Evolutionary conservation across 768 basidiomycete species (phyloP), one percentile per base, ranked within the genome.

Genomic region (Basidioascus undulatus): DNA sequence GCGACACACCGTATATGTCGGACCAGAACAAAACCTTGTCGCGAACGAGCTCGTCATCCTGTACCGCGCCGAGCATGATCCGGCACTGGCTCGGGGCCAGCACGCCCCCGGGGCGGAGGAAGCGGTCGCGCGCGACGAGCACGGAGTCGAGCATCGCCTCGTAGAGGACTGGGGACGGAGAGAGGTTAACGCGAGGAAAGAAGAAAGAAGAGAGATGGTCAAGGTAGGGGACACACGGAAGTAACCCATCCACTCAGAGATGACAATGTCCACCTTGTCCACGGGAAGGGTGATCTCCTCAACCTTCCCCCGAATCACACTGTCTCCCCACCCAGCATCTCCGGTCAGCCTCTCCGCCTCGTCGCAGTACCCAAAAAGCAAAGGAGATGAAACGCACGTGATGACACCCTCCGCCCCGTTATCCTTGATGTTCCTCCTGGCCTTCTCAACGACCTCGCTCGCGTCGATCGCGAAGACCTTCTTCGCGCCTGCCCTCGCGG

Each of bases 81-180:
- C 71, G 66, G 47, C 74, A 79, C 49, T 94, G 82, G 48, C 76
- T 82, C 0, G 89, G 87, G 1, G 78, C 83, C 74, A 96, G 76
- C 20, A 92, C 60, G 1, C 87, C 84, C 1, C 55, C 59, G 0
- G 74, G 69, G 36, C 63, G 62, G 25, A 96, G 64, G 61, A 83
- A 94, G 16, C 36, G 68, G 56, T 94, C 84, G 15, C 89, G 68
- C 0, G 89, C 89, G 45, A 63, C 61, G 16, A 98, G 62, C 15
- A 98, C 89, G 2, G 86, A 89, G 57, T 94, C 89, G 26, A 96
- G 69, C 89, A 98, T 94, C 32, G 78, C 81, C 59, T 98, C 89
- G 57, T 94, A 94, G 18, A 94, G 67, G 19, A 83, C 62, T 1
- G 6, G 32, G 6, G 20, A 32, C 37, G n/a, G 43, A 42, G 19